Percentiles rank a stretch among this genome's conserved stretches.
Evolutionary conservation across 1,139 yeast genomes (phyloP).

Genomic region (Lodderomyces beijingensis): DNA sequence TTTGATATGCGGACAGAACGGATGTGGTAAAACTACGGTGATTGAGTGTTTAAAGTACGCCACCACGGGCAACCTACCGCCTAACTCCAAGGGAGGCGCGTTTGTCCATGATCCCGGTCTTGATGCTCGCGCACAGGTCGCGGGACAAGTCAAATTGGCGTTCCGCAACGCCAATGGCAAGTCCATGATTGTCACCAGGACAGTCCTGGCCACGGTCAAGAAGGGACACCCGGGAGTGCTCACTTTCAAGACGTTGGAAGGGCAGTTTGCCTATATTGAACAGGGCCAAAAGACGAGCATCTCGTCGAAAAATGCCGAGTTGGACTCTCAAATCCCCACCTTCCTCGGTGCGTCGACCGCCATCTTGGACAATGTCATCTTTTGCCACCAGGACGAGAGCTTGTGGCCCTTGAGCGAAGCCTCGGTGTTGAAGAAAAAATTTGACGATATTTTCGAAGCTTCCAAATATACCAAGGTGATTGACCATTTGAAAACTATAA

Average conservation of each 20-base stretch:
- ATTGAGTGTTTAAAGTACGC: constrained; percentile 93
- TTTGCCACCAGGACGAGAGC: constrained; percentile 97
- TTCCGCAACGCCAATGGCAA: constrained; percentile 70
- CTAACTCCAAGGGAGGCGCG: constrained; percentile 94
- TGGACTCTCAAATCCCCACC: constrained; percentile 76
- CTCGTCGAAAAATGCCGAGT: constrained; percentile 79
- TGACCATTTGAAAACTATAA: constrained; percentile 68
- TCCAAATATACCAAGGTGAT: constrained; percentile 87
- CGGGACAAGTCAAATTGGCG: constrained; percentile 88
- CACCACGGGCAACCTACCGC: constrained; percentile 94
- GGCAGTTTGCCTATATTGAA: constrained; percentile 68
- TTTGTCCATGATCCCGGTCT: constrained; percentile 91
- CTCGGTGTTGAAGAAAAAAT: constrained; percentile 77
- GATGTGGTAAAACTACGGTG: constrained; percentile 97
- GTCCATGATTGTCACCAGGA: constrained; percentile 81
- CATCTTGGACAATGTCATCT: constrained; percentile 84
- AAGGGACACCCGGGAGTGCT: constrained; percentile 17
- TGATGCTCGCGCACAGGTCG: constrained; percentile 68
- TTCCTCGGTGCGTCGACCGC: constrained; percentile 87
- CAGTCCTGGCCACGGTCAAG: constrained; percentile 70
- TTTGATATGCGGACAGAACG: constrained; percentile 92
- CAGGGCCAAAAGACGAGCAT: constrained; percentile 68
- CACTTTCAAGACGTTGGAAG: constrained; percentile 88
- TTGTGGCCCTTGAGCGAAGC: constrained; percentile 97
- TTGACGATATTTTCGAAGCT: constrained; percentile 96